A percentile compares a stretch with the other conserved stretches of the same genome.
phyloP scores from a whole-genome alignment of 2,329 filamentous ascomycete genomes.

The Claviceps fusiformis region DNA sequence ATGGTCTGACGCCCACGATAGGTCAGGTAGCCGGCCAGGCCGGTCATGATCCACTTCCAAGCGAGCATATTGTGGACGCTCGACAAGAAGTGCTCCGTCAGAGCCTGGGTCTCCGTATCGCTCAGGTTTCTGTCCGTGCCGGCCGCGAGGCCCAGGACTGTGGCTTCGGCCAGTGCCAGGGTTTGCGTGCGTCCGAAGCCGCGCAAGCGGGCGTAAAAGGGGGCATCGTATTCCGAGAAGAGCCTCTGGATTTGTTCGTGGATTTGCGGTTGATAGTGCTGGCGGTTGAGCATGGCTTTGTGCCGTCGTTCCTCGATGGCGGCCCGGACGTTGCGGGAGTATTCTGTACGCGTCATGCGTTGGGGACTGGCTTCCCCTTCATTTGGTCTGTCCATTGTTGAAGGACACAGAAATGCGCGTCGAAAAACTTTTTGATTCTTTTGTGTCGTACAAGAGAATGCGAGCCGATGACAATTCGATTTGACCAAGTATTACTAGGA shows the following conservation, averaged over 20 bases:
- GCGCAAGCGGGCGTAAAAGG: conserved; percentile 18
- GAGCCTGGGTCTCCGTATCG: conserved; percentile 22
- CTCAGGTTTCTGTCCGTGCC: conserved; percentile 18
- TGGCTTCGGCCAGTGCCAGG: conserved; percentile 15
- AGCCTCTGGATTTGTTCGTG: conserved; percentile 19
- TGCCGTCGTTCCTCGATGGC: conserved; percentile 22
- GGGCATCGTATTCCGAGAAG: conserved; percentile 19
- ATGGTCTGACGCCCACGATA: conserved; percentile 19
- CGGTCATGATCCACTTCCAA: conserved; percentile 15
- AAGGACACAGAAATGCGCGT: no score
- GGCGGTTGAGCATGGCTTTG: conserved; percentile 14
- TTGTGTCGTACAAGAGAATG: background rate
- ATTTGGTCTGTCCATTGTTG: conserved; percentile 9
- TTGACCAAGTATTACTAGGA: background rate
- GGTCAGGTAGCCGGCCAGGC: conserved; percentile 13
- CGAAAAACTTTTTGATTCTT: no score
- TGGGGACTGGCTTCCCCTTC: conserved; percentile 15
- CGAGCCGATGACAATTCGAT: no score
- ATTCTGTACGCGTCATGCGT: conserved; percentile 10
- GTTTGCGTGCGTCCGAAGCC: conserved; percentile 16
- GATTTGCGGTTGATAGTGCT: conserved; percentile 17
- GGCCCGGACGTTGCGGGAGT: conserved; percentile 12
- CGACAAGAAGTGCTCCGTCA: conserved; percentile 20
- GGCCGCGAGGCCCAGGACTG: conserved; percentile 16
- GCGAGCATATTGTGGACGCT: conserved; percentile 19